Percentiles rank a stretch among this genome's conserved stretches.
Evolutionary conservation across 129 eudicot genomes (phyloP).

Genomic region (Ambrosia trifida): DNA sequence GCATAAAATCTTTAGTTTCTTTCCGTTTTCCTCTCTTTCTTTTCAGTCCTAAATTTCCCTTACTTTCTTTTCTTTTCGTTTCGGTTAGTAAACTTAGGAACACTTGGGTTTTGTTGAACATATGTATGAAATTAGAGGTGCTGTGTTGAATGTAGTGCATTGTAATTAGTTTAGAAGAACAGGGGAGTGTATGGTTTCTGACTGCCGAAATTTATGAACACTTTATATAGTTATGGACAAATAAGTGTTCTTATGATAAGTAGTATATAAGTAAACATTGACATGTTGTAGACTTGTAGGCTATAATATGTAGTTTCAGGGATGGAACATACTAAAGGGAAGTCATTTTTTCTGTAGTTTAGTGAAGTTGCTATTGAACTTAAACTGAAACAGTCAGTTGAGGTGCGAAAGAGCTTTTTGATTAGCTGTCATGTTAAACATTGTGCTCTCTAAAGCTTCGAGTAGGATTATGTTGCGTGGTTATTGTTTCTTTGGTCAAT

Average conservation of each 20-base stretch:
- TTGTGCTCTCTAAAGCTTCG: background rate
- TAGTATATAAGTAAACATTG: slow-evolving; percentile 12
- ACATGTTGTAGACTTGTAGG: background rate
- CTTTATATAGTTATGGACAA: slow-evolving; percentile 4
- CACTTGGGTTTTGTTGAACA: background rate
- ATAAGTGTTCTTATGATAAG: background rate
- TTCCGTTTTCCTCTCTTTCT: too few species aligned
- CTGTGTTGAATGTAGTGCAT: slow-evolving; percentile 2
- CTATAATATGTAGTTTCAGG: background rate
- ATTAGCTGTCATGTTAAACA: slow-evolving; percentile 7
- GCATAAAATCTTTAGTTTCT: too few species aligned
- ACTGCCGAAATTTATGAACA: background rate
- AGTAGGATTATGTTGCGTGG: slow-evolving; percentile 8
- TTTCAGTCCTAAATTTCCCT: background rate
- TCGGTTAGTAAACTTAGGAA: too few species aligned
- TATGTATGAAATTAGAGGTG: background rate
- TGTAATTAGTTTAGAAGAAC: slow-evolving; percentile 11
- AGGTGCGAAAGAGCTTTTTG: background rate
- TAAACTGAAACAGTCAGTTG: background rate
- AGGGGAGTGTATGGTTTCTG: background rate
- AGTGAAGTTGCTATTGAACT: background rate
- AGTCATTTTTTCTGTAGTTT: background rate
- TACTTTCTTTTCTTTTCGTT: background rate
- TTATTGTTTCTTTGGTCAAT: background rate
- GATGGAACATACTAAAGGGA: background rate